Conservation (phyloP, 1,139 yeast genomes). For the Magnusiomyces suaveolens region DNA sequence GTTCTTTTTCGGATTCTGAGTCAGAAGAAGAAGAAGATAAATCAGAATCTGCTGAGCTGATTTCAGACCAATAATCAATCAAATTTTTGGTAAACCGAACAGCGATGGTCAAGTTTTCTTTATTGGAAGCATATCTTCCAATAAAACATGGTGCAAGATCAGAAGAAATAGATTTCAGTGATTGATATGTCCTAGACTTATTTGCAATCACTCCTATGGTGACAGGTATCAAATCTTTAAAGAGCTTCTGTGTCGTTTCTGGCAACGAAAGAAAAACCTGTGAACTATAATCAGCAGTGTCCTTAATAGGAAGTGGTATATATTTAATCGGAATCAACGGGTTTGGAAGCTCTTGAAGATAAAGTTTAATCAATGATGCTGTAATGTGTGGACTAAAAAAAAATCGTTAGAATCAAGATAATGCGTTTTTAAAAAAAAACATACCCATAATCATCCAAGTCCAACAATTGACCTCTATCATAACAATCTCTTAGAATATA, state of each 20-base stretch:
- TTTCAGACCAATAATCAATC: constrained; percentile 26
- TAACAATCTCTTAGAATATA: constrained; percentile 30
- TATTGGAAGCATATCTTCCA: constrained; percentile 23
- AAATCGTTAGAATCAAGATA: not conserved
- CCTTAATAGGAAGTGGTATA: constrained; percentile 27
- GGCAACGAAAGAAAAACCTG: constrained; percentile 19
- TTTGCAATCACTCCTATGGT: constrained; percentile 17
- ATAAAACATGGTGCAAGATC: constrained; percentile 29
- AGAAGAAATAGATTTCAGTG: constrained; percentile 11
- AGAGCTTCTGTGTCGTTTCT: constrained; percentile 18
- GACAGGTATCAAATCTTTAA: constrained; percentile 20
- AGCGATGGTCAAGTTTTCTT: constrained; percentile 24
- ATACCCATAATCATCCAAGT: constrained; percentile 31
- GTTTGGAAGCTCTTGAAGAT: constrained; percentile 29
- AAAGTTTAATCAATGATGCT: constrained; percentile 32
- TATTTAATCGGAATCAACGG: constrained; percentile 28
- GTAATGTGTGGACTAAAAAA: constrained; percentile 25
- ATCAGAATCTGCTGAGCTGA: constrained; percentile 3
- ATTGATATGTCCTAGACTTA: constrained; percentile 15
- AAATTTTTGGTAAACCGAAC: constrained; percentile 23
- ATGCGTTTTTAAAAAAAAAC: not conserved
- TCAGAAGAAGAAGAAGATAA: constrained; percentile 3
- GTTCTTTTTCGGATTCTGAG: not conserved
- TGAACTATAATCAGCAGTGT: constrained; percentile 23
- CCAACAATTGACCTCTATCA: constrained; percentile 33